Base-by-base conservation (phyloP, 768 basidiomycete genomes). In the Gelatoporia subvermispora region DNA sequence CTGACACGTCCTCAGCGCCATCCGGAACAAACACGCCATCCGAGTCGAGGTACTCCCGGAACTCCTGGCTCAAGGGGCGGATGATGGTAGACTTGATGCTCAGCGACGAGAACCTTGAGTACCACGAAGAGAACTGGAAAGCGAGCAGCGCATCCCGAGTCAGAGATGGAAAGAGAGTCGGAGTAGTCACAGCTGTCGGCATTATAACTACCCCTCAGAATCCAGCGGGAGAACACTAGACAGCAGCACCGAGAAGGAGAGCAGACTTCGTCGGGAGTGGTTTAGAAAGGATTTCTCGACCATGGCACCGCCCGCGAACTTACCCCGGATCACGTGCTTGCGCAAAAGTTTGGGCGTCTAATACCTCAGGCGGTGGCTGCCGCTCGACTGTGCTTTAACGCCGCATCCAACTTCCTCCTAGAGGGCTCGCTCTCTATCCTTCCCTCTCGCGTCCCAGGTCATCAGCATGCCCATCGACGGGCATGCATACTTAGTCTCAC, bases 91-190 rank as follows among this genome's bases (percentile, higher is more conserved):
- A 88, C 63, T 79, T 85, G 55, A 89, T 81, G 43, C 79, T 82
- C 22, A 79, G 58, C 8, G 69, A 65, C 9, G 81, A 68, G 63
- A 89, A 93, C 8, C 56, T 61, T 4, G 89, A 80, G 59, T 91
- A 91, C 93, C 93, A 94, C 2, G 79, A 78, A 1, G 90, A 92
- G 57, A 89, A 88, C 48, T 91, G 89, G 61, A 88, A 93, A 3
- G 78, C 70, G 11, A 85, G 72, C 47, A 91, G 71, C 58, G 82
- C 78, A 4, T 70, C 61, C 15, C 68, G 63, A 2, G 76, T 73
- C 25, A 76, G 66, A 2, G 57, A 35, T 16, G 87, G 88, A 61
- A 87, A 88, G 37, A 74, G 55, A 16, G 63, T 53, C 13, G 54
- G 68, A 3, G 45, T 45, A 36, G 48, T 40, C 25, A 60, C 52